These are phyloP conservation scores for Phoenix dactylifera DNA, from an alignment of 176 grass and related monocot species.

Conservation along the genomic window DNA sequence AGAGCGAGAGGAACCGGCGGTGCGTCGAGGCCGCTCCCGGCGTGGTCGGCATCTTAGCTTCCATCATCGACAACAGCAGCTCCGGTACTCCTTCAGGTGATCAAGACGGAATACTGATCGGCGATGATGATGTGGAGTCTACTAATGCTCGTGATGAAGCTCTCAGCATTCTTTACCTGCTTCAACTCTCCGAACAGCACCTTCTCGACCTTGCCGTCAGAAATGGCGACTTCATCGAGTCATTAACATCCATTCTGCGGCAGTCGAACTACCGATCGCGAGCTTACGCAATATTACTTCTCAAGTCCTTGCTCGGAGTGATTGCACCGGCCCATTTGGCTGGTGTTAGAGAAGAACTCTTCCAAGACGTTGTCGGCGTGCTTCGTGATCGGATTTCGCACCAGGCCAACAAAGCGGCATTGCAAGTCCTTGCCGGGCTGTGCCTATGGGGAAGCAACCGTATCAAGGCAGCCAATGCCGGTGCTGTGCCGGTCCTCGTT, in stretches of 20 bases:
- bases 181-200: not conserved
- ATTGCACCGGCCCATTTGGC: not conserved
- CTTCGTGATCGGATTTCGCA: not conserved
- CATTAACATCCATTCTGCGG: not conserved
- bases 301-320: not conserved
- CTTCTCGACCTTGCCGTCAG: not conserved
- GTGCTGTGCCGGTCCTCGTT: not conserved
- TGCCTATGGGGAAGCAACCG: conserved; percentile 3
- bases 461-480: conserved; percentile 1
- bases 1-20: conserved; percentile 24
- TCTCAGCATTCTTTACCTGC: not conserved
- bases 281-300: not conserved
- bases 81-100: too few species aligned
- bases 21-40: conserved; percentile 25
- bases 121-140: not conserved
- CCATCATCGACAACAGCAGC: not conserved
- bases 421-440: not conserved
- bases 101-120: too few species aligned
- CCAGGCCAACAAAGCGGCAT: conserved; percentile 3
- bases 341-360: not conserved
- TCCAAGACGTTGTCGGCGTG: not conserved
- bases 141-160: conserved; percentile 1
- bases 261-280: not conserved
- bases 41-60: conserved; percentile 16
- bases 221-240: not conserved